Evolutionary conservation across 108 stramenopile genomes (phyloP).

Genomic region (Mediolabrus comicus): DNA sequence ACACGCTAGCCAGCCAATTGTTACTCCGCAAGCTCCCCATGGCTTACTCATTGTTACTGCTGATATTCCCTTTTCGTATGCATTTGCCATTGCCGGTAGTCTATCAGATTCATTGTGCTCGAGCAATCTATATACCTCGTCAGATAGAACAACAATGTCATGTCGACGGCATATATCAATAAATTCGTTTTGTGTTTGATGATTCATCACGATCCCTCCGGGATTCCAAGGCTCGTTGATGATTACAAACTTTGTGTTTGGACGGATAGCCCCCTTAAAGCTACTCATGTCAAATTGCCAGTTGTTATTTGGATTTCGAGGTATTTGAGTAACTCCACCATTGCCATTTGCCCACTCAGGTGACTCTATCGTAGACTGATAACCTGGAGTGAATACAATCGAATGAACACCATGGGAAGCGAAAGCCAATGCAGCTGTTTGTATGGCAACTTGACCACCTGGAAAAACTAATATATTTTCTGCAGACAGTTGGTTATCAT

Average conservation of each 20-base stretch:
- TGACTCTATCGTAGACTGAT: constrained; percentile 70
- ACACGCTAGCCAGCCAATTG: constrained; percentile 76
- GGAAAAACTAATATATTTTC: constrained; percentile 73
- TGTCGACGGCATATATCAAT: constrained; percentile 51
- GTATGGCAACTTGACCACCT: constrained; percentile 78
- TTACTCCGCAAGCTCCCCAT: constrained; percentile 80
- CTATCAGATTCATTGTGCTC: constrained; percentile 58
- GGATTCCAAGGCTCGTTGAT: constrained; percentile 84
- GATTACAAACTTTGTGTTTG: constrained; percentile 60
- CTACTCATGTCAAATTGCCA: constrained; percentile 66
- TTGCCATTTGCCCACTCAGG: constrained; percentile 51
- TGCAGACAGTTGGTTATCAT: constrained; percentile 40
- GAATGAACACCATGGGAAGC: constrained; percentile 51
- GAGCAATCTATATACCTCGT: constrained; percentile 78
- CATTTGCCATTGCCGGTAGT: constrained; percentile 66
- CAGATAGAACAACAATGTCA: constrained; percentile 56
- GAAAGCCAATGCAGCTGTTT: constrained; percentile 70
- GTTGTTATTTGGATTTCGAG: constrained; percentile 34
- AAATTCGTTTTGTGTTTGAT: constrained; percentile 42
- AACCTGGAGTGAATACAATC: constrained; percentile 78
- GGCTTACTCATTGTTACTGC: constrained; percentile 75
- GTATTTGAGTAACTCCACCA: constrained; percentile 53
- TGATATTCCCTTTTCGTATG: constrained; percentile 62
- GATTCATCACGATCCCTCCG: constrained; percentile 66
- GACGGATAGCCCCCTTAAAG: constrained; percentile 52